Conservation (phyloP, 345 rosid species). For the Euclidium syriacum region DNA sequence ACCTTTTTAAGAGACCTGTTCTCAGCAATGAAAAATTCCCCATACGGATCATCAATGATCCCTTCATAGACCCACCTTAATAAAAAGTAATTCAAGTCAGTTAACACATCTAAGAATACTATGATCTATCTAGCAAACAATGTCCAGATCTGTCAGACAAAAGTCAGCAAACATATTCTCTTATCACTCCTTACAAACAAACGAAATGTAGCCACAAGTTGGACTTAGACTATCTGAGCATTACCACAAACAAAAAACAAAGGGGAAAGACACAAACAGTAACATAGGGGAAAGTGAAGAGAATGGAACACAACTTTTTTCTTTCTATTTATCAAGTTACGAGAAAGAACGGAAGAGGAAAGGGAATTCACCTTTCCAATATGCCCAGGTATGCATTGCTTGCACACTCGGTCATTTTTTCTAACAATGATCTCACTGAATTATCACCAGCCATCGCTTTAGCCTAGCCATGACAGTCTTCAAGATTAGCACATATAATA, state of each 20-base stretch:
- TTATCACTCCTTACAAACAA: conserved; percentile 7
- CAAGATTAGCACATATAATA: conserved; percentile 21
- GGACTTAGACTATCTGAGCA: background rate
- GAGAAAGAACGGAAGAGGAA: conserved; percentile 3
- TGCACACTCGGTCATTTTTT: conserved; percentile 91
- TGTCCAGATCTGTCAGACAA: background rate
- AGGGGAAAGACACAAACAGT: background rate
- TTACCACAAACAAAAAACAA: conserved; percentile 1
- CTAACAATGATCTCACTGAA: conserved; percentile 87
- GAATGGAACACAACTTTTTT: background rate
- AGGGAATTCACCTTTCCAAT: conserved; percentile 64
- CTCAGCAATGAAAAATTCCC: conserved; percentile 92
- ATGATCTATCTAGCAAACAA: conserved; percentile 5
- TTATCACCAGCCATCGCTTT: conserved; percentile 97
- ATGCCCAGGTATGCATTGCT: conserved; percentile 93
- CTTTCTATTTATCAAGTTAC: background rate
- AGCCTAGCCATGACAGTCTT: conserved; percentile 50
- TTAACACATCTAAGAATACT: conserved; percentile 8
- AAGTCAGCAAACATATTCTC: background rate
- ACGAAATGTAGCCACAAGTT: background rate
- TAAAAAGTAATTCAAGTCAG: conserved; percentile 21
- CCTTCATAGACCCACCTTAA: conserved; percentile 99
- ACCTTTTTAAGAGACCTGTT: conserved; percentile 90
- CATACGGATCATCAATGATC: conserved; percentile 92
- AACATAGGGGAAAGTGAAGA: background rate